Evolutionary conservation across 192 early-diverging fungal genomes (phyloP), one percentile per base, ranked within the genome.

Genomic region (Mortierella antarctica): DNA sequence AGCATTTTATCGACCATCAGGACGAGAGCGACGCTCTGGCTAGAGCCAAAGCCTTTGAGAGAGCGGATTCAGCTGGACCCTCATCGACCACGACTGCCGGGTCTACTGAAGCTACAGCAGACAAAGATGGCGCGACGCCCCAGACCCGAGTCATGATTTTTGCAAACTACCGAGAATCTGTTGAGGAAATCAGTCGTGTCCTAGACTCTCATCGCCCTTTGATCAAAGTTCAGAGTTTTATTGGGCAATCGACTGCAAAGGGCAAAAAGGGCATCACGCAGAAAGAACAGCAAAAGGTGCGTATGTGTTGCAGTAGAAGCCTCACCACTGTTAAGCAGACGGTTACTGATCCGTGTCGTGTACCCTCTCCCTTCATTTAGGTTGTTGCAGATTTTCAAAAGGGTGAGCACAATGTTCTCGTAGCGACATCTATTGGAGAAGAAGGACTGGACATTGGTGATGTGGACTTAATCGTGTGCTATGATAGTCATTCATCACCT

Each of bases 361-460:
- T 50, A 1, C 49, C 12, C 12, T 6, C 20, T 6, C 9, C 20
- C 9, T 56, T 56, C 17, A 48, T 18, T 13, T 53, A 92, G 90
- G 88, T 95, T 23, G 87, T 96, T 41, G 79, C 78, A 5, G 88
- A 92, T 23, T 98, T 98, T 73, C 88, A 93, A 55, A 73, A 78
- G 20, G 95, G 96, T 44, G 74, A 88, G 23, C 90, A 92, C 57
- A 98, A 98, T 76, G 91, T 94, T 12, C 85, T 98, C 13, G 95
- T 98, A 4, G 92, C 93, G 2, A 97, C 97, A 0, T 95, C 90
- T 20, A 95, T 98, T 52, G 97, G 96, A 57, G 97, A 98, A 83
- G 97, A 98, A 84, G 97, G 97, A 2, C 82, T 98, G 44, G 97
- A 98, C 77, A 98, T 98, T 86, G 97, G 96, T 57, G 96, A 98